A percentile compares a stretch with the other conserved stretches of the same genome.
These are phyloP conservation scores for Agastache rugosa DNA, from an alignment of 257 asterid species.

Conservation along the genomic window DNA sequence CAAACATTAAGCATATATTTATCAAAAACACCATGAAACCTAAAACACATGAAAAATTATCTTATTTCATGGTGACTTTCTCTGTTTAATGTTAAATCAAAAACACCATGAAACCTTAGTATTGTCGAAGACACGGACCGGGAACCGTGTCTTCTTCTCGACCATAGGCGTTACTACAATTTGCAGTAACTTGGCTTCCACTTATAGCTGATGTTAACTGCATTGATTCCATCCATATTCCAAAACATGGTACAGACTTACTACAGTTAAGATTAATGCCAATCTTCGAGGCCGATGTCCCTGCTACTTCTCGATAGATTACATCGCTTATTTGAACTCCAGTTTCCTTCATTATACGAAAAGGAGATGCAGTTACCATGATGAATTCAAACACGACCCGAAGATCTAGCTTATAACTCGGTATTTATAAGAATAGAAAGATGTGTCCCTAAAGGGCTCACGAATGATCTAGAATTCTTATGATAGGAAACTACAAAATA, in stretches of 20 bases:
- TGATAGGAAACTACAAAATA: too few relatives aligned
- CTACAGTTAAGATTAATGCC: conserved; percentile 72
- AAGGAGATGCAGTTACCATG: background rate
- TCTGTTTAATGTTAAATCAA: too few relatives aligned
- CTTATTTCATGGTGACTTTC: too few relatives aligned
- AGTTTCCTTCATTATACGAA: conserved; percentile 39
- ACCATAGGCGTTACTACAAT: conserved; percentile 59
- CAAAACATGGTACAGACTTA: conserved; percentile 51
- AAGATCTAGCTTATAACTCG: too few relatives aligned
- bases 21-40: too few relatives aligned
- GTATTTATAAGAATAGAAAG: too few relatives aligned
- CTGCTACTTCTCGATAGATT: conserved; percentile 41
- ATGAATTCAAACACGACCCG: background rate
- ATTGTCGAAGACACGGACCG: conserved; percentile 49
- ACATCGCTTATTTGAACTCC: conserved; percentile 69
- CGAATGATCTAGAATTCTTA: too few relatives aligned
- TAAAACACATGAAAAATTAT: too few relatives aligned
- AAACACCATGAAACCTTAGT: background rate
- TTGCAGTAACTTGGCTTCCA: conserved; percentile 48
- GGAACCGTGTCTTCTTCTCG: conserved; percentile 51
- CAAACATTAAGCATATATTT: too few relatives aligned
- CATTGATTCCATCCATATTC: conserved; percentile 52
- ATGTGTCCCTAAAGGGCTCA: too few relatives aligned
- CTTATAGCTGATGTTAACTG: conserved; percentile 31
- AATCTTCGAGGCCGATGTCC: conserved; percentile 54